Evolutionary conservation across 257 asterid species (phyloP), one percentile per base, ranked within the genome.

Genomic region (Rehmannia glutinosa): DNA sequence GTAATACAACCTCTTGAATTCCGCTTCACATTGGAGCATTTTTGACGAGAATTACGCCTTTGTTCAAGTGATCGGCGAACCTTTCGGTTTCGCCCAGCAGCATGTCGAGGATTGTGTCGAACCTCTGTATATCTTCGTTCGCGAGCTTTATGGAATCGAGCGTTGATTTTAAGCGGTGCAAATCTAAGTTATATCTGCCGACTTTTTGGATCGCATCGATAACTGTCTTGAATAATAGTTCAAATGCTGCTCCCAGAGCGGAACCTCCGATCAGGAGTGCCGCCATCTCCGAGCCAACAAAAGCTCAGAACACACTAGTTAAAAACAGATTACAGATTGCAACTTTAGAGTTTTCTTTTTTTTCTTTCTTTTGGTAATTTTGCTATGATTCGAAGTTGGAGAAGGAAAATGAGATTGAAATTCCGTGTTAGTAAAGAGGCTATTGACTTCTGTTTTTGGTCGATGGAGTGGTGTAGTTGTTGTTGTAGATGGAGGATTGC

Each of bases 21-120:
- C 65, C 65, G 57, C 57, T 59, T 64, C n/a, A 70, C 55, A 12
- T 27, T 38, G 5, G 68, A 55, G 66, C 80, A 70, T 43, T 56
- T 75, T 0, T 1, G 59, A 75, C 20, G 8, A 70, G 73, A 25
- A 11, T 47, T 9, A 57, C 69, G 1, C 60, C 80, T 5, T 58
- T 21, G 6, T 2, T 3, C 8, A 69, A 41, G 0, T 11, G 62
- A 0, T 16, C 25, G 3, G 35, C 33, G 57, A 75, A 20, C 49
- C 15, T 23, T 11, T 43, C 17, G 0, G 63, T 56, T 45, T 63
- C 75, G 3, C 36, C 16, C 15, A 8, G 9, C 1, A 58, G 58
- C 10, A 42, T 8, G 12, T 35, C 57, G 23, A 69, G 7, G 50
- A 69, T 47, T 10, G 13, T 39, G 32, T 69, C 55, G 25, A 75